Conservation (phyloP, 202 grass and related monocot genomes). For the Saccharum hybrid region DNA sequence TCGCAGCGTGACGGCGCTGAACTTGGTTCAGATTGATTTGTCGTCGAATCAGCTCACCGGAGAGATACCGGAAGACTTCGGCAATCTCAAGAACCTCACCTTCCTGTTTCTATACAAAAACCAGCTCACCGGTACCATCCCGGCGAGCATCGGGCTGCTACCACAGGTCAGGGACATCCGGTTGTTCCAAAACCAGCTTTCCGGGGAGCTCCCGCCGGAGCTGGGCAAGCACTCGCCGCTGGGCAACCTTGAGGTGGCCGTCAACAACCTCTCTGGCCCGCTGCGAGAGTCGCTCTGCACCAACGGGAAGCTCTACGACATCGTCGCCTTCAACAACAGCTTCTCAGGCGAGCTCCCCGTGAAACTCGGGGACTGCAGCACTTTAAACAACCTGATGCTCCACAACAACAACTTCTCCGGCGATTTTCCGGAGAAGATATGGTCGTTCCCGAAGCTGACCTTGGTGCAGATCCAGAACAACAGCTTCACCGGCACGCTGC, state of each 20-base stretch:
- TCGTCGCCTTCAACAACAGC: constrained; percentile 66
- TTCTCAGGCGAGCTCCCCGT: constrained; percentile 59
- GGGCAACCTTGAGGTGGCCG: constrained; percentile 56
- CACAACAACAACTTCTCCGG: constrained; percentile 61
- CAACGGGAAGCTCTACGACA: constrained; percentile 38
- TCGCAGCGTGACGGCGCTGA: constrained; percentile 29
- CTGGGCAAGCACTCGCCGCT: constrained; percentile 76
- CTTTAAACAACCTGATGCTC: constrained; percentile 53
- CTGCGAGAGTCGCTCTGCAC: constrained; percentile 61
- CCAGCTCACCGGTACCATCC: constrained; percentile 60
- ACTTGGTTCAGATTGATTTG: constrained; percentile 56
- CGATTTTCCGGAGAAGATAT: constrained; percentile 58
- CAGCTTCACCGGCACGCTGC: constrained; percentile 60
- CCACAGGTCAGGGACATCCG: constrained; percentile 45
- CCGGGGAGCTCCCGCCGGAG: constrained; percentile 60
- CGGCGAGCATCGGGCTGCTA: constrained; percentile 55
- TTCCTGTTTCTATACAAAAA: constrained; percentile 59
- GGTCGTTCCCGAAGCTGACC: constrained; percentile 52
- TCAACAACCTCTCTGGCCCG: constrained; percentile 57
- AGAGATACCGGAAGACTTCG: constrained; percentile 52
- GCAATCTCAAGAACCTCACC: constrained; percentile 44
- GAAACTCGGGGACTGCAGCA: constrained; percentile 40
- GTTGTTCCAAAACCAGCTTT: constrained; percentile 61
- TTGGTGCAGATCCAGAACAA: constrained; percentile 72
- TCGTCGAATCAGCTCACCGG: constrained; percentile 63